phyloP scores from a whole-genome alignment of 768 basidiomycete species.

The Galerina sulciceps region DNA sequence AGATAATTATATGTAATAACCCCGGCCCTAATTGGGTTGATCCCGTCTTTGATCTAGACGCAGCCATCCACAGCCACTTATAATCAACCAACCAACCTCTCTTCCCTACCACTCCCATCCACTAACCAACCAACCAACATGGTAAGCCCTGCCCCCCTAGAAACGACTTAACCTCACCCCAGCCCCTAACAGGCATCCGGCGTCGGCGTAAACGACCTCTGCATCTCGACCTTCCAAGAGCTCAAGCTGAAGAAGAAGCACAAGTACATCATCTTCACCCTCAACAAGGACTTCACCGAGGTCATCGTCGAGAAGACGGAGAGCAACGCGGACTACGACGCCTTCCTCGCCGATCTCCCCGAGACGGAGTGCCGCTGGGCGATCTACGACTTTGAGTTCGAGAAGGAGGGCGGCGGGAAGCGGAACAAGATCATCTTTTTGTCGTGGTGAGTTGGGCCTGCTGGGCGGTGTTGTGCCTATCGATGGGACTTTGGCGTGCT shows the following conservation, averaged over 20 bases:
- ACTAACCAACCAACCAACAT: constrained; percentile 28
- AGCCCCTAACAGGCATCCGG: constrained; percentile 63
- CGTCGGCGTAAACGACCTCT: constrained; percentile 59
- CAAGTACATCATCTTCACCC: constrained; percentile 84
- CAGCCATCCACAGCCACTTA: constrained; percentile 21
- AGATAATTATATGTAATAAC: constrained; percentile 18
- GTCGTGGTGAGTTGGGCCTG: constrained; percentile 78
- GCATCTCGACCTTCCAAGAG: constrained; percentile 65
- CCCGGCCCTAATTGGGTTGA: constrained; percentile 17
- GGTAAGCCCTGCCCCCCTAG: constrained; percentile 19
- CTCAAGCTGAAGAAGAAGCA: constrained; percentile 77
- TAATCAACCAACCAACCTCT: constrained; percentile 13
- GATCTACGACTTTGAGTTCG: constrained; percentile 91
- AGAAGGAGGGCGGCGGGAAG: constrained; percentile 72
- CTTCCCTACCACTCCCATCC: constrained; percentile 29
- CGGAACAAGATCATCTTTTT: constrained; percentile 87
- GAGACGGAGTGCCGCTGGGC: constrained; percentile 81
- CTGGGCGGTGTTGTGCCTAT: no score
- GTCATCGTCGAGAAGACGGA: constrained; percentile 79
- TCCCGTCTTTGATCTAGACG: constrained; percentile 25
- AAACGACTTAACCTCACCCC: not conserved
- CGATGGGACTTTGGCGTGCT: no score
- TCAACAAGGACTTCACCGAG: constrained; percentile 66
- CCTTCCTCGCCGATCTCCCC: constrained; percentile 77
- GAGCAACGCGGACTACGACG: constrained; percentile 57